These are phyloP conservation scores for Rubia balearica DNA, from an alignment of 305 asterid species.

Conservation along the genomic window DNA sequence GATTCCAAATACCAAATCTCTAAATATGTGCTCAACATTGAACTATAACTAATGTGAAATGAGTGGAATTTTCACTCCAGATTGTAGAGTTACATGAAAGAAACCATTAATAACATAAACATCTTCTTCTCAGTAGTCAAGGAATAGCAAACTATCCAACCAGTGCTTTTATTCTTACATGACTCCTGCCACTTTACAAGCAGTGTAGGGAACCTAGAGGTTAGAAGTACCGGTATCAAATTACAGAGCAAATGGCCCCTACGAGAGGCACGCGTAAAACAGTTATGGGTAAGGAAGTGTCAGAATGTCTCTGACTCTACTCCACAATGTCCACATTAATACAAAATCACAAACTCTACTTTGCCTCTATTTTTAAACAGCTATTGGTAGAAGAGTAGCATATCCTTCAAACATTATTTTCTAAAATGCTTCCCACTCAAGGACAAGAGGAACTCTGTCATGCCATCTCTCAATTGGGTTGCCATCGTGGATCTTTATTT, in stretches of 20 bases:
- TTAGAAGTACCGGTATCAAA: not conserved
- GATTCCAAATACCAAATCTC: not conserved
- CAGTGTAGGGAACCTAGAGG: not conserved
- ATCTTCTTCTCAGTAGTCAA: not conserved
- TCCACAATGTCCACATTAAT: not conserved
- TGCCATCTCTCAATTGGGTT: not conserved
- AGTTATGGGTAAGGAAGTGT: not conserved
- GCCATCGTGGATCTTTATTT: not conserved
- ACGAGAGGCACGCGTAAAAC: not conserved
- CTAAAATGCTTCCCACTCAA: not conserved
- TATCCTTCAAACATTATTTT: not conserved
- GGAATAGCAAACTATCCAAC: not conserved
- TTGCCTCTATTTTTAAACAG: not conserved
- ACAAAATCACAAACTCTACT: not conserved
- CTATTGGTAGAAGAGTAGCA: not conserved
- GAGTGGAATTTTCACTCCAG: not conserved
- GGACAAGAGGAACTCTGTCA: slow-evolving; percentile 4
- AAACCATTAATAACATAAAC: not conserved
- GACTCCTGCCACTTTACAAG: not conserved
- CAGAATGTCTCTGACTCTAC: not conserved
- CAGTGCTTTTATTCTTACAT: too few relatives aligned
- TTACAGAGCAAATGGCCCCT: not conserved
- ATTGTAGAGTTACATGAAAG: not conserved
- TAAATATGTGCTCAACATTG: not conserved
- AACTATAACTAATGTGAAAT: too few relatives aligned